Evolutionary conservation across 345 rosid genomes (phyloP), one percentile per base, ranked within the genome.

Genomic region (Rubroshorea leprosula): DNA sequence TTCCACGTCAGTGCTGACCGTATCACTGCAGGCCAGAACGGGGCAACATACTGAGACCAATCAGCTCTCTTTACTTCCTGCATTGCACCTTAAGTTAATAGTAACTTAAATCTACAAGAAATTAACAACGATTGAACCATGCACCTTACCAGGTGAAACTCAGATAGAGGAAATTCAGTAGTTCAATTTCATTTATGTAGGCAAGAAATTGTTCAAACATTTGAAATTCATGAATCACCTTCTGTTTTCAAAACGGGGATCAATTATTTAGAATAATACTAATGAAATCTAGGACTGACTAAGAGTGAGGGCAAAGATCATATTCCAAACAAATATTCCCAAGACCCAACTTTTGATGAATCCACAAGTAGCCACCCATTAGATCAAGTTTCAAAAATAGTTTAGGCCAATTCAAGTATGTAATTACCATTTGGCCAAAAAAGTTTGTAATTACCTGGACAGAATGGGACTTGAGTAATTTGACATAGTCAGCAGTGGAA

Each of bases 21-120:
- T 35, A 88, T 72, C 51, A 88, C 98, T 1, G 95, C 98, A 0
- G 98, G 95, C 98, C 96, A 91, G 57, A 91, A 88, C 20, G 98
- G 96, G 9, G 96, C 88, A 8, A 91, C 95, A 23, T 86, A 46
- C 58, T 66, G 58, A 52, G 96, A 78, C 98, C 98, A 91, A 76
- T 91, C 96, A 23, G 79, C 95, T 39, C 74, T 74, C 73, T 76
- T 84, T n/a, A 91, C 82, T 43, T 88, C 96, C 98, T 91, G 80
- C 59, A 56, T 19, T 5, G 27, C 13, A 65, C 12, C 22, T 31
- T 47, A 24, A 17, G 35, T 65, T 27, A 18, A 41, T 24, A 9
- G 23, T 23, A 13, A 8, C 43, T 48, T 39, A 23, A 24, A 17
- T 62, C 10, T 11, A 62, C 53, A 38, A 1, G 12, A 35, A 35